A percentile compares a stretch with the other conserved stretches of the same genome.
Evolutionary conservation across 225 moss, liverwort and hornwort species (phyloP).

Genomic region (Takakia lepidozioides): DNA sequence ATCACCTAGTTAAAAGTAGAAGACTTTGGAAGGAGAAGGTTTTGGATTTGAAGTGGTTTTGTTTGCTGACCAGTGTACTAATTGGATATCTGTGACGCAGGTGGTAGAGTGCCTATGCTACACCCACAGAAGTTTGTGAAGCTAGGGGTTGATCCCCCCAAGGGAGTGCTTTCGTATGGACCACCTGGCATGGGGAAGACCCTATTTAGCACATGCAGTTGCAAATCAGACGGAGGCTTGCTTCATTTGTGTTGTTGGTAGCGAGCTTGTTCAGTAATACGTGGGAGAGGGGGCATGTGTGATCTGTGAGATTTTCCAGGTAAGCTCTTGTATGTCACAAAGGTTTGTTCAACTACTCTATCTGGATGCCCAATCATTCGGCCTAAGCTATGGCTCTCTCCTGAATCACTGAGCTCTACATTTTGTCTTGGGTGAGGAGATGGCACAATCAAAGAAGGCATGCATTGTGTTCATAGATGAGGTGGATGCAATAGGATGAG

Average conservation of each 20-base stretch:
- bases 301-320: constrained; percentile 57
- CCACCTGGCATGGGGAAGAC: constrained; percentile 59
- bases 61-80: not conserved
- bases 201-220: constrained; percentile 44
- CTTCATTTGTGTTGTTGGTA: constrained; percentile 54
- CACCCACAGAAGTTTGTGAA: constrained; percentile 59
- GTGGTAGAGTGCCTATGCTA: constrained; percentile 55
- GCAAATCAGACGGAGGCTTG: constrained; percentile 59
- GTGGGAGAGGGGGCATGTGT: constrained; percentile 57
- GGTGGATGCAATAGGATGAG: too few relatives aligned
- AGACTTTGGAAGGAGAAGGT: too few relatives aligned
- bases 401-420: too few relatives aligned
- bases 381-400: too few relatives aligned
- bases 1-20: too few relatives aligned
- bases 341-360: too few relatives aligned
- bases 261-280: constrained; percentile 54
- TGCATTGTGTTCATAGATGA: constrained; percentile 34
- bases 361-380: too few relatives aligned
- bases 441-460: constrained; percentile 56
- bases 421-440: constrained; percentile 16
- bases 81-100: constrained; percentile 5
- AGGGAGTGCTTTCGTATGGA: constrained; percentile 52
- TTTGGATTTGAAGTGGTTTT: too few relatives aligned
- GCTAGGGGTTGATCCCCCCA: constrained; percentile 54
- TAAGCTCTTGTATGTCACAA: constrained; percentile 2